These are phyloP conservation scores for Scleroderma bovista DNA, from an alignment of 768 basidiomycete species.

Conservation along the genomic window DNA sequence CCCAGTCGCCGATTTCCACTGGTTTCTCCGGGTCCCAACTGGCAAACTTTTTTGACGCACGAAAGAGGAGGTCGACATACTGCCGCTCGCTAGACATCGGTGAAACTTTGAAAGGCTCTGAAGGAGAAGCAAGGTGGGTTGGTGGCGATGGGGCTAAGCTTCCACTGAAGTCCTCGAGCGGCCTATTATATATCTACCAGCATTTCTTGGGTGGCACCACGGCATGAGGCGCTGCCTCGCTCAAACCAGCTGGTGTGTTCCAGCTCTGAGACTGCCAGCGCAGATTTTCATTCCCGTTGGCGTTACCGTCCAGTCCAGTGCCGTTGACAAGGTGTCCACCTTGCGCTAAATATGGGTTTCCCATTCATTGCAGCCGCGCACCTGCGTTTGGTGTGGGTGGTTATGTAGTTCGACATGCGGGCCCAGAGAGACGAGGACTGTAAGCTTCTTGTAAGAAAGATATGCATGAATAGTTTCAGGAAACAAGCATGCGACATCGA, in stretches of 20 bases:
- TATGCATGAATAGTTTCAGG: too few species aligned
- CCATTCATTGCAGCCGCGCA: not conserved
- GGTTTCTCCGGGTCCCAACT: conserved; percentile 30
- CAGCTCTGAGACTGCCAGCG: not conserved
- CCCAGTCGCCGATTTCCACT: conserved; percentile 28
- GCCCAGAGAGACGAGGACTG: too few species aligned
- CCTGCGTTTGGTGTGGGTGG: too few species aligned
- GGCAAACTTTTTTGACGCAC: conserved; percentile 24
- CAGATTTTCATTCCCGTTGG: not conserved
- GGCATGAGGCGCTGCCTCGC: not conserved
- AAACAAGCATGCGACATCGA: not conserved
- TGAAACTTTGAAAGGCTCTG: not conserved
- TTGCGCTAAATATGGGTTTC: too few species aligned
- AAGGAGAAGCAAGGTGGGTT: not conserved
- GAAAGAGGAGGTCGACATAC: conserved; percentile 28
- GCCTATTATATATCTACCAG: not conserved
- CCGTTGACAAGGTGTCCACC: too few species aligned
- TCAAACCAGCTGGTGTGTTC: not conserved
- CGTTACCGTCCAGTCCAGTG: not conserved
- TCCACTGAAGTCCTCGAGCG: not conserved
- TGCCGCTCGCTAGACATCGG: conserved; percentile 16
- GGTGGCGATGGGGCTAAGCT: not conserved
- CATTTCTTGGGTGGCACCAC: too few species aligned
- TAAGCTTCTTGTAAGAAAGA: too few species aligned
- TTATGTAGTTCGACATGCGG: too few species aligned